Evolutionary conservation across 768 basidiomycete genomes (phyloP).

Genomic region (Tephrocybe sp.): DNA sequence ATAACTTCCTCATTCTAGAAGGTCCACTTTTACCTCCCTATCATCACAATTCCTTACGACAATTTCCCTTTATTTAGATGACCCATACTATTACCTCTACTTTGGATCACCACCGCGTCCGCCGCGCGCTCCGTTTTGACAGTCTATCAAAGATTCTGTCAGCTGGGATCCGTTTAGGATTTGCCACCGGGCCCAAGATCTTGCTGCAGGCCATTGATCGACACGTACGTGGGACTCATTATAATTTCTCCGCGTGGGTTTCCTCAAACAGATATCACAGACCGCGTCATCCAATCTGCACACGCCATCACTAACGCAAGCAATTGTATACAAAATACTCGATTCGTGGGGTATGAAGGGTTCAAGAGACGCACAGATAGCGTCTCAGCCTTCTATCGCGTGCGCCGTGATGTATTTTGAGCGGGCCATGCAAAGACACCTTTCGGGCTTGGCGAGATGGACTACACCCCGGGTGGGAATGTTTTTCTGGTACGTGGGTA

Average conservation of each 20-base stretch:
- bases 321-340: constrained; percentile 53
- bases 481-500: constrained; percentile 45
- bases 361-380: constrained; percentile 59
- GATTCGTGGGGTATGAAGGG: constrained; percentile 66
- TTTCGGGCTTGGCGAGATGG: constrained; percentile 76
- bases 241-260: background rate
- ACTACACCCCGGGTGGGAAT: constrained; percentile 68
- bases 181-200: constrained; percentile 65
- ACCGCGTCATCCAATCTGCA: constrained; percentile 54
- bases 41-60: background rate
- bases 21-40: background rate
- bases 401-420: constrained; percentile 73
- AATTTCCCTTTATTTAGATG: constrained; percentile 41
- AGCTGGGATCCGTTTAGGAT: constrained; percentile 74
- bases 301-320: constrained; percentile 56
- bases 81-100: constrained; percentile 75
- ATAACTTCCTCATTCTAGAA: constrained; percentile 76
- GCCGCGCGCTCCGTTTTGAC: constrained; percentile 83
- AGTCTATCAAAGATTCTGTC: constrained; percentile 79
- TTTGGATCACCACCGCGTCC: constrained; percentile 62
- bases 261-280: background rate
- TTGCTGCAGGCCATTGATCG: constrained; percentile 72
- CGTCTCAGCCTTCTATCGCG: constrained; percentile 68
- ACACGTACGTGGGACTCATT: constrained; percentile 38
- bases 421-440: constrained; percentile 58